These are phyloP conservation scores for Microsporum audouinii DNA, from an alignment of 2,329 filamentous ascomycete genomes.

Conservation along the genomic window DNA sequence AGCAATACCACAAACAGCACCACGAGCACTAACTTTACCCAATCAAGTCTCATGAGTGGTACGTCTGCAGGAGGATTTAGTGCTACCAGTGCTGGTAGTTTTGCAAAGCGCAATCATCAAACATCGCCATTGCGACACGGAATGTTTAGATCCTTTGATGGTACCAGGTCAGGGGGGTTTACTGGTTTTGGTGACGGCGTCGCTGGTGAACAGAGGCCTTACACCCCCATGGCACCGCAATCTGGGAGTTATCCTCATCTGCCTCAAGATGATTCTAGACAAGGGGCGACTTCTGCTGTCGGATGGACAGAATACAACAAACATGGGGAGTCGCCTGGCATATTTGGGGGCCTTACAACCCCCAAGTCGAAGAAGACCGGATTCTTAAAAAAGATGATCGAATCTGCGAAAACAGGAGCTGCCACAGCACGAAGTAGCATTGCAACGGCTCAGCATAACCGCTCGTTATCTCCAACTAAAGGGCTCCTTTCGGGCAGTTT, in stretches of 20 bases:
- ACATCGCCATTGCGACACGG: neutral
- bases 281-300: slow-evolving; percentile 51
- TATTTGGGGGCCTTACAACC: slow-evolving; percentile 63
- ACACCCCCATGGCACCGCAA: slow-evolving; percentile 39
- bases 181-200: slow-evolving; percentile 27
- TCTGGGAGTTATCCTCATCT: slow-evolving; percentile 84
- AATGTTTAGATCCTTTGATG: neutral
- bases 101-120: slow-evolving; percentile 52
- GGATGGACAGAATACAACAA: slow-evolving; percentile 44
- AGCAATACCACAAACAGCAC: slow-evolving; percentile 55
- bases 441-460: slow-evolving; percentile 47
- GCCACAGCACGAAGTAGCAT: slow-evolving; percentile 82
- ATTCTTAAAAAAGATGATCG: slow-evolving; percentile 91
- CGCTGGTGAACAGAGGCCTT: slow-evolving; percentile 28
- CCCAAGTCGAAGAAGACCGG: slow-evolving; percentile 74
- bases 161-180: slow-evolving; percentile 37
- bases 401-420: slow-evolving; percentile 86
- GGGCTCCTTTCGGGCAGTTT: slow-evolving; percentile 38
- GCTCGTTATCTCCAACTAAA: slow-evolving; percentile 39
- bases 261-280: slow-evolving; percentile 57
- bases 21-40: slow-evolving; percentile 64
- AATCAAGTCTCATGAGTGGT: slow-evolving; percentile 86
- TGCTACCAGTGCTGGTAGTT: slow-evolving; percentile 87
- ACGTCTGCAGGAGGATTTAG: slow-evolving; percentile 82
- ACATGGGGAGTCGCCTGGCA: slow-evolving; percentile 52